phyloP scores from a whole-genome alignment of 768 basidiomycete genomes.

The Boletus rubescentipes region DNA sequence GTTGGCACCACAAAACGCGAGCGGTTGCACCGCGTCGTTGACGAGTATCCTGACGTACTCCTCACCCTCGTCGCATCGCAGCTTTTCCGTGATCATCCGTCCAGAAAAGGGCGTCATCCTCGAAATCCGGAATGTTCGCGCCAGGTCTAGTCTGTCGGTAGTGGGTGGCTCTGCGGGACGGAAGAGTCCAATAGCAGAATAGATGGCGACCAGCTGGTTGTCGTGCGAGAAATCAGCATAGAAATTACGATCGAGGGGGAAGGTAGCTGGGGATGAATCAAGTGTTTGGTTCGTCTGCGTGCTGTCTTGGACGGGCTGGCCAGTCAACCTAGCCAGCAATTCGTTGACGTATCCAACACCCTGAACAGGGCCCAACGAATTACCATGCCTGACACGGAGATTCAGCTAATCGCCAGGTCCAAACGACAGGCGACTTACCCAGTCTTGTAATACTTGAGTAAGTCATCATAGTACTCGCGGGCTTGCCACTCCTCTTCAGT shows the following conservation, averaged over 20 bases:
- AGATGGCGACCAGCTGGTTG: constrained; percentile 81
- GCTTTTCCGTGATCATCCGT: constrained; percentile 70
- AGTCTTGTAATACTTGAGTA: constrained; percentile 77
- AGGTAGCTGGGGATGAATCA: constrained; percentile 61
- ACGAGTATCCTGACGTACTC: constrained; percentile 74
- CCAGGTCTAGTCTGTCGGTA: constrained; percentile 18
- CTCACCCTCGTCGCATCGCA: constrained; percentile 42
- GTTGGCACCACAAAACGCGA: constrained; percentile 57
- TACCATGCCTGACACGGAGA: constrained; percentile 54
- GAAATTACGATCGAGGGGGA: constrained; percentile 65
- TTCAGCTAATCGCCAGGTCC: neutral
- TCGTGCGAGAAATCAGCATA: constrained; percentile 89
- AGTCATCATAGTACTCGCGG: constrained; percentile 69
- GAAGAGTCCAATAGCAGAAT: constrained; percentile 59
- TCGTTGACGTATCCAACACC: constrained; percentile 90
- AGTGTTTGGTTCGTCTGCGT: constrained; percentile 81
- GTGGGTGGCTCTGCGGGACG: constrained; percentile 28
- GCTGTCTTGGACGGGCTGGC: constrained; percentile 57
- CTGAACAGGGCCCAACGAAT: constrained; percentile 67
- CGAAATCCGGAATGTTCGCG: constrained; percentile 52
- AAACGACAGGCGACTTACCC: constrained; percentile 45
- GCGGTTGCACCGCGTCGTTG: constrained; percentile 67
- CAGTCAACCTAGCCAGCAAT: constrained; percentile 77
- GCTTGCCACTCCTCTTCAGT: constrained; percentile 56
- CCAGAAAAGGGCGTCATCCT: constrained; percentile 73